phyloP scores from a whole-genome alignment of 495 filamentous ascomycete genomes.

The Emericellopsis terricola region DNA sequence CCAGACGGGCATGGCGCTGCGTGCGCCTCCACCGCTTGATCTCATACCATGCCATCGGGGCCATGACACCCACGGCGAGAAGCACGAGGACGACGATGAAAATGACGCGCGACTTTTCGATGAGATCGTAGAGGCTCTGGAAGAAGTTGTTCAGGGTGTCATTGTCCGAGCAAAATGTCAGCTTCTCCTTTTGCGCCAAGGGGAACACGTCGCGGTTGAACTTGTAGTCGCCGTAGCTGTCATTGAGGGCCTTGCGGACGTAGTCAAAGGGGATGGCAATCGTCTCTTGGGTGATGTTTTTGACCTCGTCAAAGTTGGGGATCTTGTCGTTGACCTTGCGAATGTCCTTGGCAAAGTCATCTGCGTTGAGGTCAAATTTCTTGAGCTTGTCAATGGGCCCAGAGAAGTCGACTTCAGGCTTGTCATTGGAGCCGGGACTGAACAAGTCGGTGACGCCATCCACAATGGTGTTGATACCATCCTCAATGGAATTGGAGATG shows the following conservation, averaged over 20 bases:
- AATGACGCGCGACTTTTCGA: conserved; percentile 43
- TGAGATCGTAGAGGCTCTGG: conserved; percentile 40
- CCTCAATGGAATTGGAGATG: conserved; percentile 36
- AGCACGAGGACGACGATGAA: conserved; percentile 56
- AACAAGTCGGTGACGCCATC: conserved; percentile 31
- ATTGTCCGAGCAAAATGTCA: conserved; percentile 80
- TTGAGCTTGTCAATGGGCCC: conserved; percentile 43
- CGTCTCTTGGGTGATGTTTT: conserved; percentile 53
- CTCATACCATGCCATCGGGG: conserved; percentile 67
- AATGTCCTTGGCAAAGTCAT: conserved; percentile 42
- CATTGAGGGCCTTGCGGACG: conserved; percentile 47
- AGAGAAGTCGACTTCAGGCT: conserved; percentile 37
- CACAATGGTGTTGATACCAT: conserved; percentile 40
- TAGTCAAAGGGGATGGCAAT: conserved; percentile 64
- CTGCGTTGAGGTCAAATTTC: conserved; percentile 45
- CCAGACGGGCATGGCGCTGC: conserved; percentile 45
- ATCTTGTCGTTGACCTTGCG: conserved; percentile 54
- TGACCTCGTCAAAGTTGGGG: conserved; percentile 65
- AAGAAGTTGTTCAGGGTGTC: conserved; percentile 80
- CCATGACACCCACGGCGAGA: conserved; percentile 48
- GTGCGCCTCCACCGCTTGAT: conserved; percentile 59
- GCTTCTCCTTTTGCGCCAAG: conserved; percentile 56
- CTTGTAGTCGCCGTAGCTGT: conserved; percentile 44
- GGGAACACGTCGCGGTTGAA: conserved; percentile 68
- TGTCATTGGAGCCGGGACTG: conserved; percentile 21